Evolutionary conservation across 345 rosid genomes (phyloP).

Genomic region (Dipteronia sinensis): DNA sequence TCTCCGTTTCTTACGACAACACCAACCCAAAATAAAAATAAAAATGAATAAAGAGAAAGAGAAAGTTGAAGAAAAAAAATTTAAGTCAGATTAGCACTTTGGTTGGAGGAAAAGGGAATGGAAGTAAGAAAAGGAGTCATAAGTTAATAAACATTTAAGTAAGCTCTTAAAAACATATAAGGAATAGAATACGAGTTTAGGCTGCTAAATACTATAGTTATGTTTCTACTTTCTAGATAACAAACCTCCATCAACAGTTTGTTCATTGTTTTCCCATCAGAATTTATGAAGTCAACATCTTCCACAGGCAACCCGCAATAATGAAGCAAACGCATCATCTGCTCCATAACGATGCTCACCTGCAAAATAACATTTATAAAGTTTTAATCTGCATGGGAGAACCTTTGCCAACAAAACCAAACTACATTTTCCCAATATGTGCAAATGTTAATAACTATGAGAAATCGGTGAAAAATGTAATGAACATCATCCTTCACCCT

Average conservation of each 20-base stretch:
- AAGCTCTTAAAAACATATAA: too few species aligned
- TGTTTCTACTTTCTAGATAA: constrained; percentile 6
- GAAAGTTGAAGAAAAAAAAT: too few species aligned
- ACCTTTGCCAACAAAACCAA: not conserved
- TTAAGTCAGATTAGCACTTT: too few species aligned
- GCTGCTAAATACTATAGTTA: too few species aligned
- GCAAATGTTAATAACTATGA: not conserved
- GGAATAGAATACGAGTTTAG: too few species aligned
- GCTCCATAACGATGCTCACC: constrained; percentile 98
- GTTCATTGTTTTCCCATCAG: constrained; percentile 96
- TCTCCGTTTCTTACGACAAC: too few species aligned
- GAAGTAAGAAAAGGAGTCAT: too few species aligned
- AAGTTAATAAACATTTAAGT: too few species aligned
- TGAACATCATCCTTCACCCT: not conserved
- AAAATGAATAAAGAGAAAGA: too few species aligned
- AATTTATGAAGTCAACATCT: constrained; percentile 91
- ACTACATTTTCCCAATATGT: not conserved
- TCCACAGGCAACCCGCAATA: constrained; percentile 86
- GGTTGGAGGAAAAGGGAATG: too few species aligned
- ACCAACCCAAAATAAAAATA: too few species aligned
- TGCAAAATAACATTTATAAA: constrained; percentile 27
- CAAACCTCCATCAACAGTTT: constrained; percentile 81
- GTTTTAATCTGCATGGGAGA: constrained; percentile 9
- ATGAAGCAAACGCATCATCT: constrained; percentile 91
- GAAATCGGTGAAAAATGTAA: not conserved